Base-by-base conservation (phyloP, 2,329 filamentous ascomycete species). In the Fusarium staphyleae region DNA sequence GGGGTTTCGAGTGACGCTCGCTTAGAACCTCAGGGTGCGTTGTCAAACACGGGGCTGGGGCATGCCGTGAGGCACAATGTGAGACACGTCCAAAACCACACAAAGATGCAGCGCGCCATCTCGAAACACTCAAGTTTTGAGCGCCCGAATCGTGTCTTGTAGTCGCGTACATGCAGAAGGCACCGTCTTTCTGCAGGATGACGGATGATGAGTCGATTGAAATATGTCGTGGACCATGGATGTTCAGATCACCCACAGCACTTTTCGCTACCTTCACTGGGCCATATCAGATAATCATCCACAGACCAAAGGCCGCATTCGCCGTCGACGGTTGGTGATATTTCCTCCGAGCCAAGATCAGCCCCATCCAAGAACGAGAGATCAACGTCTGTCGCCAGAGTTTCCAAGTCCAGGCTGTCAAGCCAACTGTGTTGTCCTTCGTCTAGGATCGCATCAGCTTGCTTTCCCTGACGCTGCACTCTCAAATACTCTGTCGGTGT, bases 401-500 rank as follows among this genome's bases (percentile, higher is more conserved):
- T 42, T 15, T 45, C 52, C 11, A 49, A 14, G 29, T 63, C 44
- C 2, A 63, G 28, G 16, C 34, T 51, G 2, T 61, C 55, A 26
- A 60, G 15, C 60, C 58, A 57, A n/a, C 29, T 50, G 7, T 28
- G 36, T 36, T 60, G 49, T 24, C 14, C 43, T 14, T 33, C 41
- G 29, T 49, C 16, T 4, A 29, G 4, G 11, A 39, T 42, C n/a
- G 43, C 44, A 7, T 44, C 48, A n/a, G 18, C 16, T 2, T 29
- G 15, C 15, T 56, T 43, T 19, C 47, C 47, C 30, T 44, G 46
- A 26, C 55, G 61, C 42, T 66, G 58, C 34, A 55, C 37, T 32
- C 65, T 60, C 42, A 73, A 40, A 42, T 71, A 77, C 58, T 72
- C 72, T 7, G 56, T 61, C 11, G 75, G 75, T 35, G 83, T 85